phyloP scores from a whole-genome alignment of 345 rosid species.

The Odontarrhena argentea region DNA sequence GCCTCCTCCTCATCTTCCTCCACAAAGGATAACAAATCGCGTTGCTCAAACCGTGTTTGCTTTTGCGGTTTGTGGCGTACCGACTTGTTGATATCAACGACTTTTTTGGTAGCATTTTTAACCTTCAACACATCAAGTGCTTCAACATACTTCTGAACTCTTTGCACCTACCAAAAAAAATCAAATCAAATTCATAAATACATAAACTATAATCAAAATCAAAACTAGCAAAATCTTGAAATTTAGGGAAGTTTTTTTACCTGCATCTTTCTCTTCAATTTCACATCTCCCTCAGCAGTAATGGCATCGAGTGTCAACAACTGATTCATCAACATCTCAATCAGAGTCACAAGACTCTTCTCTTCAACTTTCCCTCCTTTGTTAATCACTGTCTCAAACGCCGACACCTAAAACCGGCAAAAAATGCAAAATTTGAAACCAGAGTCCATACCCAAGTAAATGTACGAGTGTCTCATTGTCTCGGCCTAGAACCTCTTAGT shows the following conservation, averaged over 20 bases:
- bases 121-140: slow-evolving; percentile 79
- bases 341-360: slow-evolving; percentile 63
- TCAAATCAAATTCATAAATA: background rate
- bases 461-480: too few species aligned
- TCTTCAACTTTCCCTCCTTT: slow-evolving; percentile 89
- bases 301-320: slow-evolving; percentile 87
- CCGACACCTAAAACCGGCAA: slow-evolving; percentile 62
- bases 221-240: background rate
- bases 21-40: slow-evolving; percentile 44
- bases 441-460: background rate
- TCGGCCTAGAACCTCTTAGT: too few species aligned
- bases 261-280: slow-evolving; percentile 96
- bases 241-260: slow-evolving; percentile 31
- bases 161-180: slow-evolving; percentile 60
- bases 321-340: slow-evolving; percentile 89
- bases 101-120: slow-evolving; percentile 58
- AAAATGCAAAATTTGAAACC: background rate
- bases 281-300: slow-evolving; percentile 82
- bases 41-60: slow-evolving; percentile 34
- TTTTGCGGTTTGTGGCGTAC: slow-evolving; percentile 45
- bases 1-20: slow-evolving; percentile 40
- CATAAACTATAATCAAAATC: background rate
- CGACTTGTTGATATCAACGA: slow-evolving; percentile 42
- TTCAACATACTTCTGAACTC: slow-evolving; percentile 93
- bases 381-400: slow-evolving; percentile 62